These are phyloP conservation scores for Auricularia sp. DNA, from an alignment of 768 basidiomycete genomes.

Conservation along the genomic window DNA sequence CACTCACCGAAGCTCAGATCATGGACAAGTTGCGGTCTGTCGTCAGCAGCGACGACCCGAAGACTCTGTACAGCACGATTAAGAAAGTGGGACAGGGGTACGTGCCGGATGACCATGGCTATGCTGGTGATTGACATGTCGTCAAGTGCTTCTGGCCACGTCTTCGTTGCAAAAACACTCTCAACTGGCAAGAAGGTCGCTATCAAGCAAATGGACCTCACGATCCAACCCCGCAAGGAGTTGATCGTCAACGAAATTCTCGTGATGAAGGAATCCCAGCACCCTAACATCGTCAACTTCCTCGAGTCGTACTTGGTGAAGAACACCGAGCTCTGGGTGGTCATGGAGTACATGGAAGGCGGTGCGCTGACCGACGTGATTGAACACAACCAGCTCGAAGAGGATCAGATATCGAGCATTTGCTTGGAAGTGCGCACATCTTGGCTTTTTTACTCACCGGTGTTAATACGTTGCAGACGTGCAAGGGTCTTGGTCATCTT, in stretches of 20 bases:
- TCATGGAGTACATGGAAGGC: conserved; percentile 99
- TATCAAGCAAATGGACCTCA: conserved; percentile 97
- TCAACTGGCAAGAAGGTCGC: conserved; percentile 81
- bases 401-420: conserved; percentile 91
- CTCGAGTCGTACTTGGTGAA: conserved; percentile 84
- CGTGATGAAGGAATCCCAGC: conserved; percentile 97
- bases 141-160: conserved; percentile 97
- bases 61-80: conserved; percentile 86
- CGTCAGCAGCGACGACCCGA: conserved; percentile 80
- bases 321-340: conserved; percentile 87
- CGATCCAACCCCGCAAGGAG: conserved; percentile 93
- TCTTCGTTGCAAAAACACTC: conserved; percentile 91
- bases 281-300: conserved; percentile 96
- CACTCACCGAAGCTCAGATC: conserved; percentile 95
- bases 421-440: conserved; percentile 64
- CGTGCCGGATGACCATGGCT: too few relatives aligned
- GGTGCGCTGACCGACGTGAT: conserved; percentile 96
- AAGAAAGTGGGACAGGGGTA: conserved; percentile 99
- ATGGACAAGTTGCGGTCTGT: conserved; percentile 94
- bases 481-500: conserved; percentile 86
- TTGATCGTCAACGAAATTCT: conserved; percentile 96
- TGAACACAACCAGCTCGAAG: conserved; percentile 89
- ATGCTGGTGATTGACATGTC: too few relatives aligned
- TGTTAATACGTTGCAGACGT: too few relatives aligned
- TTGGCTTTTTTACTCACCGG: too few relatives aligned